Percentiles rank a stretch among this genome's conserved stretches.
phyloP scores from a whole-genome alignment of 148 eudicot genomes.

The Polygonum maritimum region DNA sequence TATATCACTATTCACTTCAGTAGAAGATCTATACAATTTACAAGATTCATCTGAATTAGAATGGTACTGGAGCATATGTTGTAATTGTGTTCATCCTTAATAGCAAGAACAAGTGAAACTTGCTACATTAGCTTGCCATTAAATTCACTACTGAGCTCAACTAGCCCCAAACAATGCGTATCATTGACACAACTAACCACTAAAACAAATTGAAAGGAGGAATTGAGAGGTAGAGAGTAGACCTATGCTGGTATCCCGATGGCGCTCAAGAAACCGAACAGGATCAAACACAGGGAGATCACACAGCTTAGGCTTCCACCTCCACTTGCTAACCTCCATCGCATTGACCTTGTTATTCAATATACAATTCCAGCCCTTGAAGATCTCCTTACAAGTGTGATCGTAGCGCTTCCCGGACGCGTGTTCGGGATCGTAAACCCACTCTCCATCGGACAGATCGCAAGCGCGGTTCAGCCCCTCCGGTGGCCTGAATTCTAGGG shows the following conservation, averaged over 20 bases:
- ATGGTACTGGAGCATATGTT: neutral
- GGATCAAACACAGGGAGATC: constrained; percentile 65
- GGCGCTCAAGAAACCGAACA: constrained; percentile 32
- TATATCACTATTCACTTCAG: neutral
- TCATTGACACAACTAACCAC: neutral
- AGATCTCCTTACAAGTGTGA: constrained; percentile 79
- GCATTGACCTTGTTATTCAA: constrained; percentile 55
- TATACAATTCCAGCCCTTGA: constrained; percentile 89
- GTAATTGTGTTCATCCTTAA: neutral
- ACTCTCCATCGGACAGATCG: constrained; percentile 55
- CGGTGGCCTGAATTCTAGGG: neutral
- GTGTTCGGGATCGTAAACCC: constrained; percentile 58
- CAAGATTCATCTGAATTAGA: neutral
- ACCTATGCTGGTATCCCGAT: constrained; percentile 66
- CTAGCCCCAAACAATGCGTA: neutral
- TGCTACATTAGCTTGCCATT: neutral
- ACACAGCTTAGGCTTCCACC: constrained; percentile 66
- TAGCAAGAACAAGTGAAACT: neutral
- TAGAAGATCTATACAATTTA: neutral
- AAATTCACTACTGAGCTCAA: neutral
- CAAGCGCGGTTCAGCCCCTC: constrained; percentile 19
- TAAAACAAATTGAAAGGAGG: neutral
- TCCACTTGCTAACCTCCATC: constrained; percentile 55
- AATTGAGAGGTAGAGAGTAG: constrained; percentile 9
- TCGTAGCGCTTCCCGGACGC: constrained; percentile 39